Evolutionary conservation across 2,329 filamentous ascomycete genomes (phyloP).

Genomic region (Neoascochyta sp.): DNA sequence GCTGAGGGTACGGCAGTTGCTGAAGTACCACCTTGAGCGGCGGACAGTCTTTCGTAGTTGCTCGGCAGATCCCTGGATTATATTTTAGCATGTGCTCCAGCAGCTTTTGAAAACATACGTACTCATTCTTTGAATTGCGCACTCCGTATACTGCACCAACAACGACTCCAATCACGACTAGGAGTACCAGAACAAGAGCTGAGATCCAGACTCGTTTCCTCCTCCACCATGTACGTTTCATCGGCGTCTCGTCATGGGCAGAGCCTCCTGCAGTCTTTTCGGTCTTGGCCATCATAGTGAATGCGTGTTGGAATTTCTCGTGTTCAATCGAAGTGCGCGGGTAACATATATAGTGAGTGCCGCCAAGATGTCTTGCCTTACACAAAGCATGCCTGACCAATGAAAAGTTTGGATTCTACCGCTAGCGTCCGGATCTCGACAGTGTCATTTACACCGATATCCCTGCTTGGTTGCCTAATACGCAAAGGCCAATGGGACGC

Average conservation of each 20-base stretch:
- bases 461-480: conserved; percentile 1
- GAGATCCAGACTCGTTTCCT: conserved; percentile 3
- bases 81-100: background rate
- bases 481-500: conserved; percentile 1
- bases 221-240: conserved; percentile 3
- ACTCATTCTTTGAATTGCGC: background rate
- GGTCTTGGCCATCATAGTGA: background rate
- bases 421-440: conserved; percentile 1
- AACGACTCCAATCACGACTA: conserved; percentile 1
- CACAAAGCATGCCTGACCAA: conserved; percentile 2
- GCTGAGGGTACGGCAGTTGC: background rate
- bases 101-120: background rate
- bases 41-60: background rate
- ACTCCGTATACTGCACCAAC: conserved; percentile 3
- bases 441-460: conserved; percentile 1
- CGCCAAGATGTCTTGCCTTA: conserved; percentile 3
- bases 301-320: no score
- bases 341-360: no score
- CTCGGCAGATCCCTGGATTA: background rate
- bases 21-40: conserved; percentile 1
- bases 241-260: no score
- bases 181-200: background rate
- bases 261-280: no score
- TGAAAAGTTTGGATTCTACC: background rate
- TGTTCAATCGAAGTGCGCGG: no score